Evolutionary conservation across 192 early-diverging fungal species (phyloP), one percentile per base, ranked within the genome.

Genomic region (Rhizoclosmatium globosum): DNA sequence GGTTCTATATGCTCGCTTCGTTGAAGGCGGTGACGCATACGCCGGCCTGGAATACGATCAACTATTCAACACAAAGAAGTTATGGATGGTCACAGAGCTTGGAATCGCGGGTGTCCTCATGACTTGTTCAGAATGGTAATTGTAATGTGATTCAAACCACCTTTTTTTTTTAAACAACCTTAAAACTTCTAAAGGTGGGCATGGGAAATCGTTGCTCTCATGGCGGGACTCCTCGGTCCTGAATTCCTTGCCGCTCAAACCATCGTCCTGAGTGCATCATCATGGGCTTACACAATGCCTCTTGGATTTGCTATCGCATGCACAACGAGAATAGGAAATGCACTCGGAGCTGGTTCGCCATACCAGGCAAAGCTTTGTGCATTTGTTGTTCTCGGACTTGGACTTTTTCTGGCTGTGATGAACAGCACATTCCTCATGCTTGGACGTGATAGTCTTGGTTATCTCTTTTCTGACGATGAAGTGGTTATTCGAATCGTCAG

Each of bases 221-320:
- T 77, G 1, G 94, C 95, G 13, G 92, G 94, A n/a, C 87, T 91
- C 65, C 82, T 99, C 3, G 95, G 96, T 11, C 89, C 90, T 3
- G 74, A 86, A n/a, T 84, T 85, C 42, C 83, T 99, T 47, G 97
- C 96, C 15, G 91, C 94, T 23, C 97, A 99, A 75, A 85, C 89
- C n/a, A 90, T 92, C 58, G 87, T 85, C 53, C 86, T 97, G 45
- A 95, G 93, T n/a, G 93, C 92, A 23, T 87, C 91, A 3, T 86
- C 89, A 60, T 77, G 93, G 57, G 79, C 92, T 3, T 94, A 93
- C 71, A 92, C 92, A 13, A 87, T 95, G 13, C 95, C 95, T 3
- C 87, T 93, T 59, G 94, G 94, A 59, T 82, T 98, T 15, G 86
- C 92, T 43, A 91, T 98, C 65, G 95, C 92, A 0, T 89, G 91